Evolutionary conservation across 176 grass and related monocot genomes (phyloP).

Genomic region (Oryza australiensis): DNA sequence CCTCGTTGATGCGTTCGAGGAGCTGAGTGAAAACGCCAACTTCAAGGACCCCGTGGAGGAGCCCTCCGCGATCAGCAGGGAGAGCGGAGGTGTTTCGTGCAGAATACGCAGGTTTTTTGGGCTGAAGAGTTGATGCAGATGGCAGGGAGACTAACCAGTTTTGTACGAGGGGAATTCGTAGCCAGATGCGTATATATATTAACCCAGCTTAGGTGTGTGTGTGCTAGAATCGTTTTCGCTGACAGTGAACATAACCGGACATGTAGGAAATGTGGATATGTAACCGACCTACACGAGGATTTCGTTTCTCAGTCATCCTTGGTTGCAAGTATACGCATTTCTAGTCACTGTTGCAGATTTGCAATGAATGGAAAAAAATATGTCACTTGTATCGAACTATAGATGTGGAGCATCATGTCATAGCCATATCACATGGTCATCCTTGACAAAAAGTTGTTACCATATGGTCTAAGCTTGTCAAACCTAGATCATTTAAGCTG

Average conservation of each 20-base stretch:
- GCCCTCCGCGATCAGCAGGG: slow-evolving; percentile 26
- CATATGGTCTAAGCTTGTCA: not conserved
- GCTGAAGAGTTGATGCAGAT: slow-evolving; percentile 38
- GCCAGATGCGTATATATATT: slow-evolving; percentile 18
- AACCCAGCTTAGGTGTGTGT: not conserved
- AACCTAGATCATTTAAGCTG: not conserved
- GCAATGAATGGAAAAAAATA: not conserved
- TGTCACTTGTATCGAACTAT: not conserved
- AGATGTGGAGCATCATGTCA: not conserved
- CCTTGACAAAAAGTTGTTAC: not conserved
- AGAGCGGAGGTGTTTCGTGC: slow-evolving; percentile 14
- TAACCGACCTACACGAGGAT: not conserved
- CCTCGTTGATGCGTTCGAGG: slow-evolving; percentile 72
- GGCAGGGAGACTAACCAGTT: not conserved
- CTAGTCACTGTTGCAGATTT: not conserved
- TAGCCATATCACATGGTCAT: too few relatives aligned
- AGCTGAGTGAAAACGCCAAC: slow-evolving; percentile 64
- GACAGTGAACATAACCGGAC: not conserved
- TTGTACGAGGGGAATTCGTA: not conserved
- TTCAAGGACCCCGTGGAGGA: slow-evolving; percentile 78
- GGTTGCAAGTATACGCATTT: too few relatives aligned
- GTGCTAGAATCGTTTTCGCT: not conserved
- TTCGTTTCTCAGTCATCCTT: not conserved
- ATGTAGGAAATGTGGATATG: not conserved
- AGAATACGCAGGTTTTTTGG: slow-evolving; percentile 37